A percentile compares a stretch with the other conserved stretches of the same genome.
Conservation (phyloP, 2,329 filamentous ascomycete genomes). For the Emmonsiellopsis sp. region DNA sequence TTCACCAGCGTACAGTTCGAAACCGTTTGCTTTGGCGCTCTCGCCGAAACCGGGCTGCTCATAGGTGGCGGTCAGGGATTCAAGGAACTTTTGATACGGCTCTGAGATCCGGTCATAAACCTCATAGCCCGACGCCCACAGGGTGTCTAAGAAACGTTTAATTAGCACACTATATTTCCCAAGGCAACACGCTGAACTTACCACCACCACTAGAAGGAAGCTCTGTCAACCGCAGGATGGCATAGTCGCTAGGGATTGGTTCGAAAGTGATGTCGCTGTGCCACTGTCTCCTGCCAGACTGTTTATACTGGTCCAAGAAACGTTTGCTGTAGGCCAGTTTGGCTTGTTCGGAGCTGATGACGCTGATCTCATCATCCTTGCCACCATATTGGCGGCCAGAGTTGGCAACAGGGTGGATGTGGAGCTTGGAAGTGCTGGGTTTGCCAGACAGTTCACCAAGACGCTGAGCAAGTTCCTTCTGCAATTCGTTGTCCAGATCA, state of each 20-base stretch:
- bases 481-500: conserved; percentile 39
- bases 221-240: conserved; percentile 36
- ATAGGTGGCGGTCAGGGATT: conserved; percentile 30
- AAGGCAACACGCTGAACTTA: conserved; percentile 1
- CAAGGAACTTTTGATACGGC: conserved; percentile 29
- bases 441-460: conserved; percentile 40
- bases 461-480: conserved; percentile 44
- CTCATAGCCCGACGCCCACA: conserved; percentile 37
- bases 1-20: conserved; percentile 20
- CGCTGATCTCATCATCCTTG: conserved; percentile 40
- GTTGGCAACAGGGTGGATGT: conserved; percentile 41
- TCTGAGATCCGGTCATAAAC: conserved; percentile 32
- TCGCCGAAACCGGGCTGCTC: conserved; percentile 22
- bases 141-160: conserved; percentile 23
- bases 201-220: conserved; percentile 35
- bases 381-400: conserved; percentile 38
- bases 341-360: conserved; percentile 36
- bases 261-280: conserved; percentile 44
- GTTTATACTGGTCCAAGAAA: conserved; percentile 17
- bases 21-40: conserved; percentile 21
- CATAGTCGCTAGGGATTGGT: conserved; percentile 38
- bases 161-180: not conserved
- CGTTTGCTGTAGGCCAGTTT: conserved; percentile 31
- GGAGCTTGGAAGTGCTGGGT: conserved; percentile 35
- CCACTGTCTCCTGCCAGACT: conserved; percentile 31